These are phyloP conservation scores for Candida sithepensis DNA, from an alignment of 805 yeast genomes.

Conservation along the genomic window DNA sequence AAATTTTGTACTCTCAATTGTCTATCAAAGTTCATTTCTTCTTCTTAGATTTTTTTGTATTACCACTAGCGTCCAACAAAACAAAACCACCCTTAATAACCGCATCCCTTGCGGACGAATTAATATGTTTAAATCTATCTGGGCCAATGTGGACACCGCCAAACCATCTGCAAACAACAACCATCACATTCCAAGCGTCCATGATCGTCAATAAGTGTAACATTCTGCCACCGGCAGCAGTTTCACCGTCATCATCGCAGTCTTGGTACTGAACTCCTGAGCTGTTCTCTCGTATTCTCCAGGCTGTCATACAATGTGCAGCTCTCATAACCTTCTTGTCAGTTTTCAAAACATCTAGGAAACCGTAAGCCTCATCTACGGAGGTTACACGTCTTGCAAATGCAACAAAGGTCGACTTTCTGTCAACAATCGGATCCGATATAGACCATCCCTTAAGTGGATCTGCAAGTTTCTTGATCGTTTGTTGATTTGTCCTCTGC, in stretches of 20 bases:
- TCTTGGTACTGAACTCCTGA: constrained; percentile 67
- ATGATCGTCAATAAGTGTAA: constrained; percentile 68
- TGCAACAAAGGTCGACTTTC: constrained; percentile 84
- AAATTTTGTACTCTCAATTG: neutral
- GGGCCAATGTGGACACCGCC: constrained; percentile 93
- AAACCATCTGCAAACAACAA: constrained; percentile 87
- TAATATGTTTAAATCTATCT: constrained; percentile 90
- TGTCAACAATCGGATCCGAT: constrained; percentile 75
- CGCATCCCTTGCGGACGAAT: constrained; percentile 83
- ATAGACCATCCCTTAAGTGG: constrained; percentile 69
- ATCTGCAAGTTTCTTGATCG: constrained; percentile 27
- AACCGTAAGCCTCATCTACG: constrained; percentile 62
- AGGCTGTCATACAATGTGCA: constrained; percentile 80
- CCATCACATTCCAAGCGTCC: constrained; percentile 82
- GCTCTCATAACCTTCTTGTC: constrained; percentile 70
- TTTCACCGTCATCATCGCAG: constrained; percentile 95
- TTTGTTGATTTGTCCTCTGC: constrained; percentile 2
- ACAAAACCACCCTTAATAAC: constrained; percentile 59
- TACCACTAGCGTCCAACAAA: neutral
- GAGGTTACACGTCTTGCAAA: constrained; percentile 60
- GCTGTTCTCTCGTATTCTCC: constrained; percentile 59
- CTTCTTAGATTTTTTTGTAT: constrained; percentile 29
- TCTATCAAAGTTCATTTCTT: constrained; percentile 27
- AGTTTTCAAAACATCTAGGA: constrained; percentile 47
- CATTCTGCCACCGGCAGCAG: constrained; percentile 91